phyloP scores from a whole-genome alignment of 495 filamentous ascomycete genomes.

The Oleoguttula mirabilis region DNA sequence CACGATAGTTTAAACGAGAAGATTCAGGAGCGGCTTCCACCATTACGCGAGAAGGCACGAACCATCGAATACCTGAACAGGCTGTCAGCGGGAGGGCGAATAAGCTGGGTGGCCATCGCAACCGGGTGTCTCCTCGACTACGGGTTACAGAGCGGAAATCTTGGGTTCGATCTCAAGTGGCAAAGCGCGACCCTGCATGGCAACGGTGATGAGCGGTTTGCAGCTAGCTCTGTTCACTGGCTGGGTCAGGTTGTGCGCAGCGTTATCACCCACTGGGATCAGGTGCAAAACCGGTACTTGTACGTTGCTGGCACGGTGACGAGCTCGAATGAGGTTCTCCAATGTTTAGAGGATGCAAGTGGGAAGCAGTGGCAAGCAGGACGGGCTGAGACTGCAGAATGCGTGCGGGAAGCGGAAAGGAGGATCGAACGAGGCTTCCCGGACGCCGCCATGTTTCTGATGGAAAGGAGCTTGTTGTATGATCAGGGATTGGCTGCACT shows the following conservation, averaged over 20 bases:
- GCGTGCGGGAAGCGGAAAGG: conserved; percentile 19
- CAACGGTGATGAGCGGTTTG: conserved; percentile 19
- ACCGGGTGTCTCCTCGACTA: conserved; percentile 19
- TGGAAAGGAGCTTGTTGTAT: conserved; percentile 23
- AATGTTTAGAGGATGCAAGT: conserved; percentile 9
- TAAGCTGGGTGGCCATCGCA: conserved; percentile 21
- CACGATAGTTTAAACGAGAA: conserved; percentile 37
- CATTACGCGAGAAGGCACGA: conserved; percentile 1
- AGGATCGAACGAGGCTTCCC: conserved; percentile 21
- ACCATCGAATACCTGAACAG: conserved; percentile 12
- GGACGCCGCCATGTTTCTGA: conserved; percentile 19
- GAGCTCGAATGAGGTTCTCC: conserved; percentile 17
- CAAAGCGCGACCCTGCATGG: conserved; percentile 23
- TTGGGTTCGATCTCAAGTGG: conserved; percentile 24
- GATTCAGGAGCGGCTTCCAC: conserved; percentile 14
- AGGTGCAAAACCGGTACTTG: conserved; percentile 21
- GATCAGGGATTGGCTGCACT: conserved; percentile 17
- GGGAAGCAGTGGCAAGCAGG: conserved; percentile 18
- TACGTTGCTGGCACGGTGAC: conserved; percentile 18
- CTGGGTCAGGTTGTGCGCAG: conserved; percentile 16
- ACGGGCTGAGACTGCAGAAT: conserved; percentile 15
- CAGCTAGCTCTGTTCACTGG: conserved; percentile 17
- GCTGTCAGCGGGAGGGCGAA: background rate
- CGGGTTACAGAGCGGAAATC: conserved; percentile 17
- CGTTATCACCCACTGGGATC: conserved; percentile 20